Conservation (phyloP, 2,329 filamentous ascomycete species). For the Apiospora saccharicola region DNA sequence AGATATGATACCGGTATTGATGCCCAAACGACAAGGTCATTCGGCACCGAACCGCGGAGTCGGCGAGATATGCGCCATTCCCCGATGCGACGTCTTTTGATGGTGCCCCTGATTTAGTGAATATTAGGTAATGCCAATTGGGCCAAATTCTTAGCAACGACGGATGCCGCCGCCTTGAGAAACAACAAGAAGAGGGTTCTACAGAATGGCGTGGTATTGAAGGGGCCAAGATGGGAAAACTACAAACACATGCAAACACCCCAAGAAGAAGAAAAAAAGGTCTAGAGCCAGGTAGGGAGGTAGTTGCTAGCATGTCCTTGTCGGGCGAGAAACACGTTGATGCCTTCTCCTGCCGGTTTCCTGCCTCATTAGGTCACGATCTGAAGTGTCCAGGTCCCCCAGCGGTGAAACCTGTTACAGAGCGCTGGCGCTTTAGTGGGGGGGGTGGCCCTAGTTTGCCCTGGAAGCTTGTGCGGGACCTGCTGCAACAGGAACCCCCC, state of each 20-base stretch:
- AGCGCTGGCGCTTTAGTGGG: not conserved
- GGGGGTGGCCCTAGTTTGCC: not conserved
- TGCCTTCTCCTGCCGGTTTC: not conserved
- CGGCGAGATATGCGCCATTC: not conserved
- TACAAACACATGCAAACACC: not conserved
- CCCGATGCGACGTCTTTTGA: not conserved
- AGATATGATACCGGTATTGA: not conserved
- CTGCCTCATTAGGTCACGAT: not conserved
- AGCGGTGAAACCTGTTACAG: constrained; percentile 3
- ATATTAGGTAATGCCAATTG: not conserved
- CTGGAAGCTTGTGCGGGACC: not conserved
- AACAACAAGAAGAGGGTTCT: not conserved
- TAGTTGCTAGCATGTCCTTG: not conserved
- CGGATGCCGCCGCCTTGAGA: not conserved
- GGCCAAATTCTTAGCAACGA: not conserved
- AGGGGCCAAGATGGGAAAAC: not conserved
- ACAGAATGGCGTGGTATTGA: no score
- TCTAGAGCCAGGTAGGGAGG: not conserved
- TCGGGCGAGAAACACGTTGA: not conserved
- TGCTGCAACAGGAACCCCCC: not conserved
- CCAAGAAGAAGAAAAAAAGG: not conserved
- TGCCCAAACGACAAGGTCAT: not conserved
- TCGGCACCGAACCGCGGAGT: not conserved
- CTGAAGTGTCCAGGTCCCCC: not conserved
- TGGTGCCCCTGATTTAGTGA: not conserved